Conservation (phyloP, 805 yeast species). For the Zygotorulaspora chibaensis region DNA sequence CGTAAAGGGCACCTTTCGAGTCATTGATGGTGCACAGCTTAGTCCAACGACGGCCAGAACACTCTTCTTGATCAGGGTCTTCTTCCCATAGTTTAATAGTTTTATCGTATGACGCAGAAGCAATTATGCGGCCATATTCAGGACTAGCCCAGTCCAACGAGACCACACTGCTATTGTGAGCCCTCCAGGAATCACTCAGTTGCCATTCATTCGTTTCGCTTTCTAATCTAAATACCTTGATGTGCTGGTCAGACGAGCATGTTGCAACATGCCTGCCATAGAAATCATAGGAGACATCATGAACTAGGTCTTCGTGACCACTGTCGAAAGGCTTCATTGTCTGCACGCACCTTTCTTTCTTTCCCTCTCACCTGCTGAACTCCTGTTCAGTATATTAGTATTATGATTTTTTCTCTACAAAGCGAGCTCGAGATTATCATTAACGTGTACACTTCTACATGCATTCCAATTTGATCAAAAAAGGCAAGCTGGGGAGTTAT, state of each 20-base stretch:
- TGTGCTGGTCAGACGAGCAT: conserved; percentile 90
- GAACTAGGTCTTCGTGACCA: conserved; percentile 89
- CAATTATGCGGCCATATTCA: conserved; percentile 81
- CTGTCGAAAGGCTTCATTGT: conserved; percentile 72
- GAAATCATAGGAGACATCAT: conserved; percentile 86
- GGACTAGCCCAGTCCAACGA: conserved; percentile 92
- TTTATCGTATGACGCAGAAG: conserved; percentile 86
- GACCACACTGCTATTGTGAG: conserved; percentile 86
- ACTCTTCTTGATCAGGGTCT: conserved; percentile 66
- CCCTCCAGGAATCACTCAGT: conserved; percentile 86
- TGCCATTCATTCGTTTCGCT: conserved; percentile 70
- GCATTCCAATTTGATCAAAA: background rate
- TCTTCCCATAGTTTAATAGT: conserved; percentile 91
- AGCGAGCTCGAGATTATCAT: background rate
- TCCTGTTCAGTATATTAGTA: background rate
- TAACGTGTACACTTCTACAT: background rate
- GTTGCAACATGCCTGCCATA: conserved; percentile 92
- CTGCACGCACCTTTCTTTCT: background rate
- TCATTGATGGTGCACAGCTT: conserved; percentile 75
- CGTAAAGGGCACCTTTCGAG: conserved; percentile 82
- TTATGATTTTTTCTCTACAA: background rate
- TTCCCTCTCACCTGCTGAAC: background rate
- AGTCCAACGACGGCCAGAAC: conserved; percentile 82
- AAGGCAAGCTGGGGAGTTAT: conserved; percentile 3
- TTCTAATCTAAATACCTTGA: conserved; percentile 80